phyloP scores from a whole-genome alignment of 352 stramenopile genomes.

The Pilasporangium apinafurcum region DNA sequence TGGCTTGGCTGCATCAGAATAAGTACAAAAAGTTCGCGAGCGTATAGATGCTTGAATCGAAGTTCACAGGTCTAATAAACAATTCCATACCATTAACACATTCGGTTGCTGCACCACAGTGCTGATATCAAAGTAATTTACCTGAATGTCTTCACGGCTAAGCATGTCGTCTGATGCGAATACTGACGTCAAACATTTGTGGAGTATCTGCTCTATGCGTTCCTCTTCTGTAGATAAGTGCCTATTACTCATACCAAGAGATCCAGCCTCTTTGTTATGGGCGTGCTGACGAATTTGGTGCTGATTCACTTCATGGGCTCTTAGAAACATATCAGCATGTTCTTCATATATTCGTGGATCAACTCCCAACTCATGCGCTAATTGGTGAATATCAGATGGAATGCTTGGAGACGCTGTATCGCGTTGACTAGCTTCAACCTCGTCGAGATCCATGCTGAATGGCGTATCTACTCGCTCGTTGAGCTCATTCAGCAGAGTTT shows the following conservation, averaged over 20 bases:
- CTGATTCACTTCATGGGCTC: constrained; percentile 39
- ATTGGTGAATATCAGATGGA: background rate
- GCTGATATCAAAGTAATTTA: constrained; percentile 15
- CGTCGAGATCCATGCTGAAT: constrained; percentile 16
- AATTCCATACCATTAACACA: constrained; percentile 1
- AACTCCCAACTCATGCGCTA: constrained; percentile 27
- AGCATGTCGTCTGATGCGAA: constrained; percentile 76
- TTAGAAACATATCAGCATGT: constrained; percentile 26
- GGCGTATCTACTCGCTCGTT: constrained; percentile 5
- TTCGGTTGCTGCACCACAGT: background rate
- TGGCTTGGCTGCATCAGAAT: constrained; percentile 84
- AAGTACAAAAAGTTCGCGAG: constrained; percentile 72
- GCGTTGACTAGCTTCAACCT: constrained; percentile 7
- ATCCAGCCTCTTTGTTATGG: constrained; percentile 5
- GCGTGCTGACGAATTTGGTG: constrained; percentile 14
- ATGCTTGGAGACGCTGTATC: constrained; percentile 6
- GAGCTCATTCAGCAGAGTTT: constrained; percentile 19
- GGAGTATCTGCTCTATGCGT: constrained; percentile 69
- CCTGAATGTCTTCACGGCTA: constrained; percentile 38
- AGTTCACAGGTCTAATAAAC: constrained; percentile 38
- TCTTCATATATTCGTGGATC: constrained; percentile 25
- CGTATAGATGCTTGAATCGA: constrained; percentile 64
- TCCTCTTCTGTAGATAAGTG: constrained; percentile 68
- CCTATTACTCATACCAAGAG: constrained; percentile 7
- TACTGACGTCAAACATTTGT: constrained; percentile 75